phyloP scores from a whole-genome alignment of 768 basidiomycete genomes.

The Pleurotus djamor region DNA sequence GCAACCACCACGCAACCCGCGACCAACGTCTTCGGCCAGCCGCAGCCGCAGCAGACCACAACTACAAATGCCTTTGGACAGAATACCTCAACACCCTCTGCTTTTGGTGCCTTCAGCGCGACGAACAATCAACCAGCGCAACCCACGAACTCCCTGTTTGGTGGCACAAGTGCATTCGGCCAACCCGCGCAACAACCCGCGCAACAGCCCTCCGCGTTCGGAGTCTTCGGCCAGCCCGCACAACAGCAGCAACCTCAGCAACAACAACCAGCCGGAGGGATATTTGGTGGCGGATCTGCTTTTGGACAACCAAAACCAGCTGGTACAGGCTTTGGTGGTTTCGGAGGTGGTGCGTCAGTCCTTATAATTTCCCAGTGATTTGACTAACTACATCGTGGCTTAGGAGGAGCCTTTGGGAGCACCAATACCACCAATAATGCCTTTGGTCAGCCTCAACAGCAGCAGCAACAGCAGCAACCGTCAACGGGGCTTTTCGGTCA shows the following conservation, averaged over 20 bases:
- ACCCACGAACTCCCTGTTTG: conserved; percentile 36
- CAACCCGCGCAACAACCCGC: conserved; percentile 19
- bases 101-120: conserved; percentile 57
- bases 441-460: conserved; percentile 28
- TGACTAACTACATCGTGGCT: not conserved
- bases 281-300: conserved; percentile 19
- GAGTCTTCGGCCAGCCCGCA: conserved; percentile 25
- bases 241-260: conserved; percentile 19
- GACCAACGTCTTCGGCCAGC: conserved; percentile 44
- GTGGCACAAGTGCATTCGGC: conserved; percentile 28
- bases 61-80: conserved; percentile 34
- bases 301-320: conserved; percentile 15
- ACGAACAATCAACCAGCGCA: conserved; percentile 21
- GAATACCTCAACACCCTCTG: conserved; percentile 25
- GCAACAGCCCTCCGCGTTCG: conserved; percentile 21
- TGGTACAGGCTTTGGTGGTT: conserved; percentile 1
- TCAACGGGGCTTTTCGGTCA: conserved; percentile 29
- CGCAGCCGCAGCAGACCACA: conserved; percentile 27
- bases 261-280: conserved; percentile 19
- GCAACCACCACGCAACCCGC: conserved; percentile 37
- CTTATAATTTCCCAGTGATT: not conserved
- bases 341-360: conserved; percentile 9
- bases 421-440: conserved; percentile 8
- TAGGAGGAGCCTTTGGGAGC: not conserved
- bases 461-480: conserved; percentile 23